Base-by-base conservation (phyloP, 495 filamentous ascomycete species). In the Hypoxylon cercidicola region DNA sequence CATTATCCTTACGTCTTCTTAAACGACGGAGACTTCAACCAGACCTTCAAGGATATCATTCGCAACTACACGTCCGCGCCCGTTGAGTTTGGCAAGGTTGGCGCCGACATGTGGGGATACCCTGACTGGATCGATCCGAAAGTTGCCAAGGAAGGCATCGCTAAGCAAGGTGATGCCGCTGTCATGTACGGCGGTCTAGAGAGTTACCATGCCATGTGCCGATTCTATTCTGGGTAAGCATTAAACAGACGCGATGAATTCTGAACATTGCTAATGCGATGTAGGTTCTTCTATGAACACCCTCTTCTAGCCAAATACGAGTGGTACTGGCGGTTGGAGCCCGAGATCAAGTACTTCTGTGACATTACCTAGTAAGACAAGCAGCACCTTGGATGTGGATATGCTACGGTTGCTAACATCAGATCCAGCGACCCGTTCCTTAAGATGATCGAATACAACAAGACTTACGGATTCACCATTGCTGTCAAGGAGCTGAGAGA, bases 181-280 rank as follows among this genome's bases (percentile, higher is more conserved):
- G 97, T 99, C 79, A 99, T 99, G 95, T 99, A 99, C 76, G 95
- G 95, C 77, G 95, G 95, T 19, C 93, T 99, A 87, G 96, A 97
- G 72, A 97, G 93, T 78, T 99, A 99, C 75, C 95, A 99, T 73
- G 89, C 96, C 79, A 96, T 96, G 92, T 96, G 92, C 77, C 84
- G 96, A 54, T 99, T 99, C 82, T 99, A 99, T 81, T 99, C 95
- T 62, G 95, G 95, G 92, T 96, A 77, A 53, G 79, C 70, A 45
- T 39, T 39, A 4, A 10, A 23, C 12, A 30, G 19, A 40, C 32
- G n/a, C 0, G 19, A 25, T 20, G 12, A 0, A 35, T 64, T 11
- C 44, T 59, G 39, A 15, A 49, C 25, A 58, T 46, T 47, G 60
- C 71, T 73, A 66, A 76, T 62, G 34, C 13, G 23, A 18, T 55